A percentile compares a stretch with the other conserved stretches of the same genome.
phyloP scores from a whole-genome alignment of 2,329 filamentous ascomycete species.

The Apiospora malaysiana region DNA sequence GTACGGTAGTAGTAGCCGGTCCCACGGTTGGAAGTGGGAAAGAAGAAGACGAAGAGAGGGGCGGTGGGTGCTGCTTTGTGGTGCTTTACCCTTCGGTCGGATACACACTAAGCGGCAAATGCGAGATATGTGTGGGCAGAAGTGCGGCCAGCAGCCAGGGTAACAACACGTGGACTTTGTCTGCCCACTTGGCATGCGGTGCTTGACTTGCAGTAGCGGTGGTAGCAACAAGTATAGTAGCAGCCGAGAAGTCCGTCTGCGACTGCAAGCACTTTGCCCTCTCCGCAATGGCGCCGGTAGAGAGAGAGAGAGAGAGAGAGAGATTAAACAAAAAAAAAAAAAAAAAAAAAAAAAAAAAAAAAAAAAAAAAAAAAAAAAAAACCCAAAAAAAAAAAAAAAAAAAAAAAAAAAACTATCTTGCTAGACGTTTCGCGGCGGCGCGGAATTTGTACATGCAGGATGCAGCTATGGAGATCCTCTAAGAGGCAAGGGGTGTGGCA shows the following conservation, averaged over 20 bases:
- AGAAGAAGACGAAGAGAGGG: neutral
- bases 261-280: neutral
- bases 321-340: too few species aligned
- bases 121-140: neutral
- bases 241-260: neutral
- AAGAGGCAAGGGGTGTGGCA: neutral
- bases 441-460: neutral
- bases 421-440: neutral
- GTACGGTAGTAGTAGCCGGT: conserved; percentile 2
- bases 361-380: too few species aligned
- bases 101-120: conserved; percentile 17
- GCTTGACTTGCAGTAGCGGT: neutral
- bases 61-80: neutral
- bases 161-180: conserved; percentile 1
- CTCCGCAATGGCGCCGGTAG: neutral
- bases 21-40: neutral
- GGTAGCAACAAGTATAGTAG: neutral
- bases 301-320: too few species aligned
- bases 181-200: neutral
- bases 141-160: neutral
- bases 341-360: too few species aligned
- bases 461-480: neutral
- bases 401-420: neutral
- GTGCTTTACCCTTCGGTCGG: conserved; percentile 15
- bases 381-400: too few species aligned